Conservation (phyloP, 1,284 basidiomycete species). For the Phlebopus sp. region DNA sequence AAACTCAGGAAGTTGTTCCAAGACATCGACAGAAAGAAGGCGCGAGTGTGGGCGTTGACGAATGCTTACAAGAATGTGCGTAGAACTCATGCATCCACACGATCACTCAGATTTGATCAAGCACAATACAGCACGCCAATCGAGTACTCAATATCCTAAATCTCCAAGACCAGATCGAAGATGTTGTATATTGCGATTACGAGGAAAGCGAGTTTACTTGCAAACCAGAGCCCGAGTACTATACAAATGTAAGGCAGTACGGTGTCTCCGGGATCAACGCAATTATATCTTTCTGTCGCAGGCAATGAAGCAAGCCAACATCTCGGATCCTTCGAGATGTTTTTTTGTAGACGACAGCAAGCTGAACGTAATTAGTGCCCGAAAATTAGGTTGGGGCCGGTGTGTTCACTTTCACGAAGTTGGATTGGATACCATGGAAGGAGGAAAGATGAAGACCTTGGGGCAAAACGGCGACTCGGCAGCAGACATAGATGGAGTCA, state of each 20-base stretch:
- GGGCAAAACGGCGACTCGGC: slow-evolving; percentile 39
- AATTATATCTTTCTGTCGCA: slow-evolving; percentile 26
- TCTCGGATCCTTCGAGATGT: slow-evolving; percentile 63
- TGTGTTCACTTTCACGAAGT: slow-evolving; percentile 73
- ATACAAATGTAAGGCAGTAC: slow-evolving; percentile 47
- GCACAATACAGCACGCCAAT: slow-evolving; percentile 62
- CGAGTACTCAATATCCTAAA: slow-evolving; percentile 76
- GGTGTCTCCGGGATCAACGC: background rate
- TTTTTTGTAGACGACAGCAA: slow-evolving; percentile 76
- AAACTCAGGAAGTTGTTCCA: slow-evolving; percentile 64
- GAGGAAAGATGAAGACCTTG: slow-evolving; percentile 54
- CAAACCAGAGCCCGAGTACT: slow-evolving; percentile 79
- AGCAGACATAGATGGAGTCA: slow-evolving; percentile 41
- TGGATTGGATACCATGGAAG: slow-evolving; percentile 60
- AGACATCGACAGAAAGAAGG: slow-evolving; percentile 77
- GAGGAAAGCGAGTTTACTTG: slow-evolving; percentile 66
- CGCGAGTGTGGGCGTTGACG: slow-evolving; percentile 79
- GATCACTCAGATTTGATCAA: slow-evolving; percentile 3
- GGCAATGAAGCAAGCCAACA: slow-evolving; percentile 61
- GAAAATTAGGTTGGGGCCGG: slow-evolving; percentile 63
- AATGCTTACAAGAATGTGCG: slow-evolving; percentile 76
- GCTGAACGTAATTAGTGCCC: slow-evolving; percentile 64
- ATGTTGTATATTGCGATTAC: slow-evolving; percentile 82
- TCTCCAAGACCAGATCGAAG: slow-evolving; percentile 76
- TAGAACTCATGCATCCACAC: slow-evolving; percentile 7